phyloP scores from a whole-genome alignment of 768 basidiomycete species.

The Hygrocybe punicea region DNA sequence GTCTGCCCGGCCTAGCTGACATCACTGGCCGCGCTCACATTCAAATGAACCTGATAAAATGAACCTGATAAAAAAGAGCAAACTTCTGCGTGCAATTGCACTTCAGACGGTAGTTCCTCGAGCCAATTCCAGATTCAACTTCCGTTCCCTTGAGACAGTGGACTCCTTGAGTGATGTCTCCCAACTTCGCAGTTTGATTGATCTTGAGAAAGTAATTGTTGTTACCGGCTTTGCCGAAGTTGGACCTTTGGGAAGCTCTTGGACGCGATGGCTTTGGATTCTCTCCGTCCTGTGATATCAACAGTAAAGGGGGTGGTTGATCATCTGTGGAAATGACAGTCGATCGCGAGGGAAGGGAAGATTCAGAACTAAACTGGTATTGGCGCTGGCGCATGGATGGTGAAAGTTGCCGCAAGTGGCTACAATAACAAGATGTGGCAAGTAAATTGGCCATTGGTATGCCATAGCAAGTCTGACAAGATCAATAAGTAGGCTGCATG shows the following conservation, averaged over 20 bases:
- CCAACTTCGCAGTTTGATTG: slow-evolving; percentile 82
- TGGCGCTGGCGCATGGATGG: no score
- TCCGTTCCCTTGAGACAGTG: slow-evolving; percentile 75
- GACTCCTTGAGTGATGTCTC: slow-evolving; percentile 69
- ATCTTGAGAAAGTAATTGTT: slow-evolving; percentile 94
- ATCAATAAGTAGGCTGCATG: no score
- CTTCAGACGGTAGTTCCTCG: slow-evolving; percentile 93
- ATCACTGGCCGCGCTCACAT: slow-evolving; percentile 87
- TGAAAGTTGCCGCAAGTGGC: no score
- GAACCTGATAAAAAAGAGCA: slow-evolving; percentile 79
- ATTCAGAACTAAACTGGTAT: no score
- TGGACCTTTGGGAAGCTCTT: slow-evolving; percentile 96
- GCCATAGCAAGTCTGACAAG: no score
- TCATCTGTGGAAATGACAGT: no score
- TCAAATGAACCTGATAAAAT: slow-evolving; percentile 69
- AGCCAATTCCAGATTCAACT: slow-evolving; percentile 96
- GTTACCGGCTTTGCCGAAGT: slow-evolving; percentile 97
- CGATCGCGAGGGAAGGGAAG: no score
- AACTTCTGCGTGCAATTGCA: slow-evolving; percentile 88
- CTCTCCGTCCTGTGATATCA: no score
- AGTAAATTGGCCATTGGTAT: no score
- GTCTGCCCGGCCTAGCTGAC: slow-evolving; percentile 92
- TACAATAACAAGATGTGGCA: no score
- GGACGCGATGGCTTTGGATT: slow-evolving; percentile 99
- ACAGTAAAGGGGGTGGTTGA: no score